Base-by-base conservation (phyloP, 2,329 filamentous ascomycete species). In the Sphaceloma murrayae region DNA sequence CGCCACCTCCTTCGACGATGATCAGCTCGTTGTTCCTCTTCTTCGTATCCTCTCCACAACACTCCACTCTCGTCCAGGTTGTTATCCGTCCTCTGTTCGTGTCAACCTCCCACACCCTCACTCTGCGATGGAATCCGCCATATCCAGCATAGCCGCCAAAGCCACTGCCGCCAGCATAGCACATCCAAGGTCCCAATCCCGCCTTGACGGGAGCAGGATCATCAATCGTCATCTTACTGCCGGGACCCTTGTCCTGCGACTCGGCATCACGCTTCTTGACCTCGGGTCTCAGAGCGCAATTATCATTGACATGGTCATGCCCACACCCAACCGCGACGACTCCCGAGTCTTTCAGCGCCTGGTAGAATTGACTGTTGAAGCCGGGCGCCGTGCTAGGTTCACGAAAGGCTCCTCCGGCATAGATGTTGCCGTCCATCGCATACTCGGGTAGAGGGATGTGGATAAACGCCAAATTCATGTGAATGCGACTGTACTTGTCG, bases 101-200 rank as follows among this genome's bases (percentile, higher is more conserved):
- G 61, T 98, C 89, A 40, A 98, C 77, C 54, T 96, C 89, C 59
- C 91, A 98, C 32, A 98, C 74, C 36, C 91, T 76, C 43, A 95
- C 73, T 21, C 87, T 78, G 18, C 91, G 82, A 56, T 88, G 74
- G 59, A 83, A 96, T 3, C 82, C 82, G 31, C 80, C 80, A 59
- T 95, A 96, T 4, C 89, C 88, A 14, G 83, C 91, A 59, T 98
- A 98, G 0, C 91, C 91, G 45, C 91, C 91, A 55, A 98, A 94
- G 1, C 91, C 91, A 19, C 80, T 77, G 18, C 84, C 91, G 22
- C 91, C 91, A 6, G 80, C 89, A 62, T 96, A 96, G 68, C 91
- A 98, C 88, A 98, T 94, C 91, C 91, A 98, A 2, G 96, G 60
- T 3, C 59, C 60, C 2, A 56, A 45, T 6, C 43, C 34, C 9